Base-by-base conservation (phyloP, 345 rosid species). In the Trapa bicornis region DNA sequence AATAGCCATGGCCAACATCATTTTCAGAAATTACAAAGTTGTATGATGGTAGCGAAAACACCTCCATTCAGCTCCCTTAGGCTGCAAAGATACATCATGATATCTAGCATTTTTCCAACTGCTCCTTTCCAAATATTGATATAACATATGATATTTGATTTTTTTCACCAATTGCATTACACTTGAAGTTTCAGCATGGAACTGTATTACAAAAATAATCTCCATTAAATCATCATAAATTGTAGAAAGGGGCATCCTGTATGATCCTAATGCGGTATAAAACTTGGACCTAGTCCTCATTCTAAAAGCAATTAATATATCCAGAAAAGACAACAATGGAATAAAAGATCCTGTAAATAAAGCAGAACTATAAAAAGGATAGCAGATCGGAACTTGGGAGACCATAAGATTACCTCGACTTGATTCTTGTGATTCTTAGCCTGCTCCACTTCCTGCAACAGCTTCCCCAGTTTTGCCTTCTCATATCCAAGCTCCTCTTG, bases 401-500 rank as follows among this genome's bases (percentile, higher is more conserved):
- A 54, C 29, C 11, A 11, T 7, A 71, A 71, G 63, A n/a, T 69
- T 85, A 87, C 94, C 90, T 85, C 86, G 65, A 73, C 42, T 38
- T 80, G 85, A 73, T 82, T 82, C 69, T 77, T 76, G 33, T 74
- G 61, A 72, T 69, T 80, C 75, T 77, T 81, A 65, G 83, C 85
- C 73, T 75, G 85, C 47, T 85, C 86, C 61, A 87, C 68, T 71
- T 85, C 77, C 69, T 70, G 84, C 63, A 78, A 68, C 65, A 82
- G 72, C 74, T 77, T 81, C 37, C 79, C 80, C 61, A 75, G 80
- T 74, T 82, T 88, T 65, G 75, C 76, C 65, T 80, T 86, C 72
- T 85, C 91, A 47, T 79, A 71, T 69, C 72, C 78, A 36, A 87
- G 85, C 79, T 89, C 98, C 72, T 89, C 97, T 75, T 80, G 92